Base-by-base conservation (phyloP, 2,329 filamentous ascomycete genomes). In the Thielaviopsis euricoi region DNA sequence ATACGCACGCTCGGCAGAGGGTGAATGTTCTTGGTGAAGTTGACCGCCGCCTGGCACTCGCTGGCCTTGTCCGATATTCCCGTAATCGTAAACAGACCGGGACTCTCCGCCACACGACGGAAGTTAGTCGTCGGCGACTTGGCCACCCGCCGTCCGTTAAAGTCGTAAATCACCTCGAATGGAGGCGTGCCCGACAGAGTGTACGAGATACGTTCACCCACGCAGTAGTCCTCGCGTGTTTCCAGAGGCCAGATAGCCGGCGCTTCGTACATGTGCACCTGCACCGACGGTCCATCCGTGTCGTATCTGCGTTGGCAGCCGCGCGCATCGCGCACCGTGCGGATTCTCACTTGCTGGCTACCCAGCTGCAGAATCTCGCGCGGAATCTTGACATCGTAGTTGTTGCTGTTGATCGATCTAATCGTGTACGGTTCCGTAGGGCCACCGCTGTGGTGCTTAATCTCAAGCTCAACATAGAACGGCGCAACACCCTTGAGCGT, bases 131-230 rank as follows among this genome's bases (percentile, higher is more conserved):
- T 86, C 43, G 80, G 74, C 13, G 86, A 85, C 63, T 85, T 85
- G 57, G 91, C 93, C 68, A 88, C 91, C 71, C 87, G 84, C 49
- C 80, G 78, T 58, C 84, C 85, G 64, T 90, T 83, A 71, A 98
- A 98, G 12, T 82, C 86, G 73, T 98, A 98, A 69, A 85, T 85
- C 51, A 98, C 85, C 51, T 91, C 88, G 69, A 98, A 98, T 0
- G 94, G 94, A 19, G 89, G 84, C 57, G 87, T 87, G 51, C 93
- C 94, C 1, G 89, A 88, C 6, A 98, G 81, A 0, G 88, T 89
- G 71, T 95, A 98, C 3, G 87, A 86, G 63, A 98, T 85, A 57
- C 90, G 85, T 69, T 98, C 93, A 63, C 94, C 93, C 12, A 98
- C 90, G 70, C 93, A 98, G 71, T 91, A 96, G 71, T 98, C 88